Conservation (phyloP, 2,329 filamentous ascomycete species). For the Tolypocladium tropicale region DNA sequence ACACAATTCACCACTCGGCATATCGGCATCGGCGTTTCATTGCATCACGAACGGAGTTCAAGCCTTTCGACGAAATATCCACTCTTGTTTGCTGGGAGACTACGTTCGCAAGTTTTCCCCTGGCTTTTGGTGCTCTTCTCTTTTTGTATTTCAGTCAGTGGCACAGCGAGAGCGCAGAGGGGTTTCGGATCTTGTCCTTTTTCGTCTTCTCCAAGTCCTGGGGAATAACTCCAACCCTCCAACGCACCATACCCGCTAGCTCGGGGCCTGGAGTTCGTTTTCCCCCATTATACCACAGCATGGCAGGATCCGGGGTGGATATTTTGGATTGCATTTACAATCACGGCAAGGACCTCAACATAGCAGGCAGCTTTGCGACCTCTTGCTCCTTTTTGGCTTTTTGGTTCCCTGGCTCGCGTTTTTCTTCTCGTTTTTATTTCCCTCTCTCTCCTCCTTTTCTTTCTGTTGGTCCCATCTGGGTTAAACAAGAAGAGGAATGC, state of each 20-base stretch:
- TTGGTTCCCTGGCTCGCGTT: conserved; percentile 14
- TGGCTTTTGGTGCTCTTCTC: conserved; percentile 24
- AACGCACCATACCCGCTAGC: conserved; percentile 27
- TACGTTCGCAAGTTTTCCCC: conserved; percentile 7
- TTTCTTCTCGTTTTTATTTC: conserved; percentile 16
- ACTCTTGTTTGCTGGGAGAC: conserved; percentile 18
- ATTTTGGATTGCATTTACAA: conserved; percentile 43
- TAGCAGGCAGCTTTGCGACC: conserved; percentile 34
- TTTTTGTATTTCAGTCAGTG: conserved; percentile 26
- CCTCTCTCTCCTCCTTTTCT: conserved; percentile 16
- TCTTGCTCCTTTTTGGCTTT: conserved; percentile 18
- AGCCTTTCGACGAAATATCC: conserved; percentile 26
- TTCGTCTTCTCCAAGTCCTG: conserved; percentile 22
- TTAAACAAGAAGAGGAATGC: conserved; percentile 51
- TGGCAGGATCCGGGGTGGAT: conserved; percentile 44
- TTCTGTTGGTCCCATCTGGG: conserved; percentile 8
- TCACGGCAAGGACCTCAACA: conserved; percentile 35
- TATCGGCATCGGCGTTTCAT: conserved; percentile 25
- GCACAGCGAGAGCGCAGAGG: conserved; percentile 32
- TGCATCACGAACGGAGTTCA: conserved; percentile 34
- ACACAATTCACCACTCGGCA: conserved; percentile 20
- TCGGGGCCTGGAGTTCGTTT: conserved; percentile 22
- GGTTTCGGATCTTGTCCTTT: conserved; percentile 17
- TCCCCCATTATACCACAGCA: conserved; percentile 30
- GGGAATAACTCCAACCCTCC: background rate